Conservation (phyloP, 495 filamentous ascomycete genomes). For the Niebla homalea region DNA sequence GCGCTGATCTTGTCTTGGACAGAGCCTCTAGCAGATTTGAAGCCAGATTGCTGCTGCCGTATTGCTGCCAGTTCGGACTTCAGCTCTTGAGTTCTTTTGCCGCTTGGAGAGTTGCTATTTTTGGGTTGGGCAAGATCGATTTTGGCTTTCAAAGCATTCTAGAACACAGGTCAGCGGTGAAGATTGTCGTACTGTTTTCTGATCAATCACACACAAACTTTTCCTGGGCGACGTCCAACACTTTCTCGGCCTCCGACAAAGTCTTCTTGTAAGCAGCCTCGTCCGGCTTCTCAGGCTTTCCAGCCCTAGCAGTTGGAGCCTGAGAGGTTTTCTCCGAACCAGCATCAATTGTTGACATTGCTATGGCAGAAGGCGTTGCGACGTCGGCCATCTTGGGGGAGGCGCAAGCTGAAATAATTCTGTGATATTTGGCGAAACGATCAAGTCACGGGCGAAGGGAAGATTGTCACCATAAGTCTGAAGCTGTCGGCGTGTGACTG, state of each 20-base stretch:
- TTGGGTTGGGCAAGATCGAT: conserved; percentile 64
- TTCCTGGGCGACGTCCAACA: conserved; percentile 56
- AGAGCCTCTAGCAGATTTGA: conserved; percentile 62
- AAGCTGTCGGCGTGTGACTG: too few relatives aligned
- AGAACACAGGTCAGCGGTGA: conserved; percentile 1
- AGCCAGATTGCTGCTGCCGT: conserved; percentile 64
- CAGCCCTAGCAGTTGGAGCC: conserved; percentile 1
- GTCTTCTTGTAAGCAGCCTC: conserved; percentile 55
- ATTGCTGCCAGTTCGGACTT: conserved; percentile 57
- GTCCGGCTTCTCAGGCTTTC: conserved; percentile 52
- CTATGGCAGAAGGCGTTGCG: conserved; percentile 14
- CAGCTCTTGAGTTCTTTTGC: conserved; percentile 71
- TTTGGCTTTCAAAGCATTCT: conserved; percentile 79
- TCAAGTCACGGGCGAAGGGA: too few relatives aligned
- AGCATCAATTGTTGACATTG: conserved; percentile 18
- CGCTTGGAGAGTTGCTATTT: conserved; percentile 57
- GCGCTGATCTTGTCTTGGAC: conserved; percentile 77
- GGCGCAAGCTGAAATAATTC: not conserved
- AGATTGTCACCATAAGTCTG: too few relatives aligned
- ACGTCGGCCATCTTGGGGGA: conserved; percentile 14
- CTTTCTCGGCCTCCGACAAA: conserved; percentile 69
- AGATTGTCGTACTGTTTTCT: not conserved
- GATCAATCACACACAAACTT: conserved; percentile 53
- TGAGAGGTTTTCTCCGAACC: conserved; percentile 4
- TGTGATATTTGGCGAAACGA: not conserved